Evolutionary conservation across 2,329 filamentous ascomycete genomes (phyloP).

Genomic region (Talaromyces funiculosus): DNA sequence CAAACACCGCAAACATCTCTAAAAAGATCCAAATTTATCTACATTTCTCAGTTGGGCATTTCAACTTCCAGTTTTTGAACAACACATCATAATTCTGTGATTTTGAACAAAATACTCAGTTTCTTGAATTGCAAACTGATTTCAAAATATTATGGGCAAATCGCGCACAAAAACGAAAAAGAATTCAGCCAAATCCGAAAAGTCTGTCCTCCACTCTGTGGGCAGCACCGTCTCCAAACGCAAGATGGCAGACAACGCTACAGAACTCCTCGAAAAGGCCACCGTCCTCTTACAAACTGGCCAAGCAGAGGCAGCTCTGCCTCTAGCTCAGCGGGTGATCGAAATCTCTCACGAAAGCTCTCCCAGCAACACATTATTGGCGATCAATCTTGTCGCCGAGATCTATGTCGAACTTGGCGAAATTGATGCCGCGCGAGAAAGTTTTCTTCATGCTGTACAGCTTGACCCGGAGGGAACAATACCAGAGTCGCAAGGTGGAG

Average conservation of each 20-base stretch:
- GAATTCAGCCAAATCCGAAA: constrained; percentile 38
- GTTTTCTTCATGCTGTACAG: constrained; percentile 66
- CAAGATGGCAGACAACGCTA: constrained; percentile 47
- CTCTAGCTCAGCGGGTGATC: constrained; percentile 50
- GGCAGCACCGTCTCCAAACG: constrained; percentile 33
- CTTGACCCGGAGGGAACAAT: constrained; percentile 70
- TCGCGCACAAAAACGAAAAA: constrained; percentile 44
- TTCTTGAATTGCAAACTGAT: no score
- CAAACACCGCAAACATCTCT: constrained; percentile 39
- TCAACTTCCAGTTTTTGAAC: neutral
- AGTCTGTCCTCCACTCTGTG: constrained; percentile 40
- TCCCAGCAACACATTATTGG: constrained; percentile 44
- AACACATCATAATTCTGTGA: neutral
- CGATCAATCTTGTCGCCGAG: constrained; percentile 71
- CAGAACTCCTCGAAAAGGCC: constrained; percentile 53
- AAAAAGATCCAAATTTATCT: constrained; percentile 20
- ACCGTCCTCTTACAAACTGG: constrained; percentile 53
- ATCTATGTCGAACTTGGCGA: constrained; percentile 80
- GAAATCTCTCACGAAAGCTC: constrained; percentile 29
- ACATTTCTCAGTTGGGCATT: neutral
- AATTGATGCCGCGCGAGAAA: constrained; percentile 64
- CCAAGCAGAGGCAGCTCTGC: constrained; percentile 53
- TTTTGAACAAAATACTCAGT: neutral
- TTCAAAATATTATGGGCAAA: constrained; percentile 43
- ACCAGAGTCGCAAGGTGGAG: constrained; percentile 68